Conservation (phyloP, 306 rosid genomes). For the Medicago arabica region DNA sequence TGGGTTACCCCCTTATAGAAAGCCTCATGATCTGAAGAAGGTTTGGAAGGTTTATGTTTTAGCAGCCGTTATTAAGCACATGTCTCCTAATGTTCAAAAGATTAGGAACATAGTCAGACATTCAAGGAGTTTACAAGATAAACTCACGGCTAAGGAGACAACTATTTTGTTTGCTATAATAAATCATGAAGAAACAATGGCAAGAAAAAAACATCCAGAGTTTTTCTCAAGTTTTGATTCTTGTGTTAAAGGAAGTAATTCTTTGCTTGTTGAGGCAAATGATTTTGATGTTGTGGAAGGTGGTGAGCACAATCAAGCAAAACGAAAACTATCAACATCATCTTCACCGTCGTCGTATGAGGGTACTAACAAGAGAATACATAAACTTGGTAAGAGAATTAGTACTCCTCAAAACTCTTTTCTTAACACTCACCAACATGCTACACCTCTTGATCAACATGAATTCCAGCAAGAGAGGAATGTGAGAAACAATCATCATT, state of each 20-base stretch:
- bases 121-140: conserved; percentile 70
- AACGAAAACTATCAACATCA: not conserved
- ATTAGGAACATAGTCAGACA: conserved; percentile 61
- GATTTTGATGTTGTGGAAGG: not conserved
- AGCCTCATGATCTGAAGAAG: conserved; percentile 83
- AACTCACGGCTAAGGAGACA: conserved; percentile 72
- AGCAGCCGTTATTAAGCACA: conserved; percentile 68
- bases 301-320: not conserved
- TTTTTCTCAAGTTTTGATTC: not conserved
- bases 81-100: conserved; percentile 64
- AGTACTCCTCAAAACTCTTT: too few relatives aligned
- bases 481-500: not conserved
- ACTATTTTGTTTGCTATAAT: conserved; percentile 67
- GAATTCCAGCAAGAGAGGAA: too few relatives aligned
- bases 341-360: not conserved
- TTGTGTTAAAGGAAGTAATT: not conserved
- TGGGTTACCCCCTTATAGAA: conserved; percentile 74
- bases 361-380: conserved; percentile 1
- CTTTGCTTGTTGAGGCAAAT: not conserved
- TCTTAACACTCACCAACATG: too few relatives aligned
- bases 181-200: conserved; percentile 60
- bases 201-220: conserved; percentile 35
- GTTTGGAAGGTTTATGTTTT: conserved; percentile 76
- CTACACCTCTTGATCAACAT: too few relatives aligned
- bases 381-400: not conserved